Conservation (phyloP, 2,329 filamentous ascomycete genomes). For the Calonectria pauciramosa region DNA sequence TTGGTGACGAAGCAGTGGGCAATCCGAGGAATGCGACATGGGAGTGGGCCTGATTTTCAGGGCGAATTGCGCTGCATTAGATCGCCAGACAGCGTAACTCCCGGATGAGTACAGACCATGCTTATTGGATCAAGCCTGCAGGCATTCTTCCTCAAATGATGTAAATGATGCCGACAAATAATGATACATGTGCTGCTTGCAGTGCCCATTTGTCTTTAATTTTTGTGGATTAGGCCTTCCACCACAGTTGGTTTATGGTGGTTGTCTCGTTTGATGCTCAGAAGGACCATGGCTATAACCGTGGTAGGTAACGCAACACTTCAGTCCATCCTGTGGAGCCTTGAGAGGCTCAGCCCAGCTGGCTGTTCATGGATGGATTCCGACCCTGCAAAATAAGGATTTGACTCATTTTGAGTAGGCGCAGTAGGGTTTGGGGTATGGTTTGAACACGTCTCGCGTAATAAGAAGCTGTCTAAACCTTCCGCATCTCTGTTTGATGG, state of each 20-base stretch:
- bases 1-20: background rate
- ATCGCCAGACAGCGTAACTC: background rate
- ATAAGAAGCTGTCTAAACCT: background rate
- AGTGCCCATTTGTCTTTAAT: background rate
- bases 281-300: background rate
- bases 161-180: background rate
- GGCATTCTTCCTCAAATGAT: background rate
- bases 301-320: background rate
- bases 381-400: background rate
- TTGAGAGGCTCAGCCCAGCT: background rate
- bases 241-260: background rate
- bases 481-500: background rate
- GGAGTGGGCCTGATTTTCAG: background rate
- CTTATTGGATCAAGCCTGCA: background rate
- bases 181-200: background rate
- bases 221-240: background rate
- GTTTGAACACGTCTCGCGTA: background rate
- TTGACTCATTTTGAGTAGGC: background rate
- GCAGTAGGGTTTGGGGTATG: background rate
- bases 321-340: slow-evolving; percentile 7
- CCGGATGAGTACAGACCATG: background rate
- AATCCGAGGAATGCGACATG: background rate
- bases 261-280: background rate
- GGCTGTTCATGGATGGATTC: background rate
- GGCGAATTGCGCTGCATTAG: background rate